Base-by-base conservation (phyloP, 441 rosid species). In the Rhodomyrtus psidioides region DNA sequence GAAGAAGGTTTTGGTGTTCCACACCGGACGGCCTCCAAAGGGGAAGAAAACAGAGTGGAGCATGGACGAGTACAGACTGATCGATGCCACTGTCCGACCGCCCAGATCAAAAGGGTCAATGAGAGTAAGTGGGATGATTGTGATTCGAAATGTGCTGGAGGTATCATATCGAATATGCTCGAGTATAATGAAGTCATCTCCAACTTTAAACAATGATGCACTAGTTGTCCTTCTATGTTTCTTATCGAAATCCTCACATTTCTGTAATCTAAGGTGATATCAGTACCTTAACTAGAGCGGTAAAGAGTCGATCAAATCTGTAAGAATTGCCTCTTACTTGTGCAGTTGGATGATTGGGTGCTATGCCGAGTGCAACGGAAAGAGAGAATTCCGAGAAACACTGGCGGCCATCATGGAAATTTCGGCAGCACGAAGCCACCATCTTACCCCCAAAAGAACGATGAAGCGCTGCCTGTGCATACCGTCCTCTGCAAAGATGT, bases 321-420 rank as follows among this genome's bases (percentile, higher is more conserved):
- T 54, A 49, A n/a, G 23, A 17, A 27, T 30, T 12, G 16, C 57
- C 83, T 82, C 58, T 53, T 26, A 17, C 58, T 54, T 39, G n/a
- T 53, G 83, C 83, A 82, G 83, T 82, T 82, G 60, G 83, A 82
- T 55, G 60, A 82, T 12, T 82, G 83, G 60, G 83, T 82, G 42
- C 83, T 82, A 44, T 82, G 83, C 60, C 60, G 83, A 82, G 27
- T 54, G 83, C 58, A 60, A 49, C 39, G 24, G 83, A 82, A 39
- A 30, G 83, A 39, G 58, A 54, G 21, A 49, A 55, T 53, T 39
- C 46, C 3, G 19, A 54, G 44, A 53, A 54, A 28, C 42, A 1
- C 58, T 0, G 2, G 60, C 83, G 58, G 26, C 15, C 58, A 54
- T 55, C 60, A 30, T 24, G 58, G 58, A 53, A 30, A 54, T 34